Evolutionary conservation across 768 basidiomycete genomes (phyloP).

Genomic region (Mycena vitilis): DNA sequence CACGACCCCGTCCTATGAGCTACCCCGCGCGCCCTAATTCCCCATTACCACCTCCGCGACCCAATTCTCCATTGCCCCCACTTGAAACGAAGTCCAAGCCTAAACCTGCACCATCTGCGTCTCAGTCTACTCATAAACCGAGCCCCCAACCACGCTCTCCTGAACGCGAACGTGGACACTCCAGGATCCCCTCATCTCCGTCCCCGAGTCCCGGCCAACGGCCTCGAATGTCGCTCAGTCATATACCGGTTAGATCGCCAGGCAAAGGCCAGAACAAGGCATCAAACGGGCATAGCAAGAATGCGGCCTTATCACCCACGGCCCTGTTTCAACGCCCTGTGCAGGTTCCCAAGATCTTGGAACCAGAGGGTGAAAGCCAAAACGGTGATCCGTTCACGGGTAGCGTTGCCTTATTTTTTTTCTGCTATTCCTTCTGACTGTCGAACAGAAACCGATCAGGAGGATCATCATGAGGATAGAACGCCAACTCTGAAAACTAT

Average conservation of each 20-base stretch:
- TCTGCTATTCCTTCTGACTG: not conserved
- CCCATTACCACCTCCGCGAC: conserved; percentile 29
- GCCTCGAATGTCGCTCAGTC: conserved; percentile 48
- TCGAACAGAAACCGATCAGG: conserved; percentile 23
- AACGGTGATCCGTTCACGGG: conserved; percentile 16
- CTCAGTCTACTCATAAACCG: not conserved
- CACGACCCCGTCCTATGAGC: conserved; percentile 34
- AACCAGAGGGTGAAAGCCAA: conserved; percentile 13
- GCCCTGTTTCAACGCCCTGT: not conserved
- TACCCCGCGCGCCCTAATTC: conserved; percentile 39
- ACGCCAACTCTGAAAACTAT: conserved; percentile 38
- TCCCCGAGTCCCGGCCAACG: conserved; percentile 43
- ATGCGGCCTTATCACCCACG: conserved; percentile 8
- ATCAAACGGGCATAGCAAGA: conserved; percentile 20
- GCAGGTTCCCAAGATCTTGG: not conserved
- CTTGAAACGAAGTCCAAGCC: conserved; percentile 17
- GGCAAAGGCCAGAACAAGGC: conserved; percentile 41
- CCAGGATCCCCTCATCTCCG: conserved; percentile 38
- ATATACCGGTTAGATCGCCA: conserved; percentile 59
- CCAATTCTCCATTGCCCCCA: conserved; percentile 25
- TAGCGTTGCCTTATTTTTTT: conserved; percentile 13
- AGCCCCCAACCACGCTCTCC: conserved; percentile 26
- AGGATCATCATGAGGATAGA: conserved; percentile 32
- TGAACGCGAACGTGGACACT: conserved; percentile 35
- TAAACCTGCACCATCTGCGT: conserved; percentile 10